A percentile compares a stretch with the other conserved stretches of the same genome.
These are phyloP conservation scores for Xylaria sp. DNA, from an alignment of 2,329 filamentous ascomycete genomes.

Conservation along the genomic window DNA sequence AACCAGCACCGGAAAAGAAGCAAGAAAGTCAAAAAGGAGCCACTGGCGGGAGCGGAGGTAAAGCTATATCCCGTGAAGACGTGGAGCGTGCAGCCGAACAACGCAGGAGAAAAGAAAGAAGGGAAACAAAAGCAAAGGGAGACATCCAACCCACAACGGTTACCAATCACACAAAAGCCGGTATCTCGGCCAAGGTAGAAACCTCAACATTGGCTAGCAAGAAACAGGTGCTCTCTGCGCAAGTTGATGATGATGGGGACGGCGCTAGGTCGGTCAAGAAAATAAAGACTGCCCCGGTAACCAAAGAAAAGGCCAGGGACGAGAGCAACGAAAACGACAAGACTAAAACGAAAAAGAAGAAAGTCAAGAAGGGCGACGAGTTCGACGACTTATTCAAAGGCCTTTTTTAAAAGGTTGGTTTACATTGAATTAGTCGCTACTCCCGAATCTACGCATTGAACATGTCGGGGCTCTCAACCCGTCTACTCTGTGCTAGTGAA, in stretches of 20 bases:
- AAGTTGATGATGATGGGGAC: conserved; percentile 3
- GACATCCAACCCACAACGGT: background rate
- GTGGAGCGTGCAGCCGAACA: conserved; percentile 32
- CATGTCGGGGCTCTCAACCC: background rate
- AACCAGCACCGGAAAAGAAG: background rate
- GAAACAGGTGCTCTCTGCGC: background rate
- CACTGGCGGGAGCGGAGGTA: conserved; percentile 24
- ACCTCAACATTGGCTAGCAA: background rate
- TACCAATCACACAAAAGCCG: background rate
- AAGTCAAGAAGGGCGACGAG: conserved; percentile 68
- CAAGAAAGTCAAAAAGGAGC: background rate
- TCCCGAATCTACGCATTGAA: background rate
- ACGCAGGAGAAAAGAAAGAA: conserved; percentile 7
- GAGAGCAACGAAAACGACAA: conserved; percentile 45
- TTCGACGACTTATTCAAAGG: conserved; percentile 79
- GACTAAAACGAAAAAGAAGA: conserved; percentile 61
- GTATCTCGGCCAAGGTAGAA: background rate
- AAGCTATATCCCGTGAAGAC: conserved; percentile 43
- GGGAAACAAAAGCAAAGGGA: background rate
- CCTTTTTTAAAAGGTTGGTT: conserved; percentile 53
- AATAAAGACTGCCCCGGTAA: conserved; percentile 12
- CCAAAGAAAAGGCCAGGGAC: conserved; percentile 35
- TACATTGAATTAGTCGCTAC: background rate
- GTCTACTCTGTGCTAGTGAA: no score
- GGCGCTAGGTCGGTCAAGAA: conserved; percentile 29